These are phyloP conservation scores for Paramecium sonneborni DNA, from an alignment of 73 alveolate species.

Conservation along the genomic window DNA sequence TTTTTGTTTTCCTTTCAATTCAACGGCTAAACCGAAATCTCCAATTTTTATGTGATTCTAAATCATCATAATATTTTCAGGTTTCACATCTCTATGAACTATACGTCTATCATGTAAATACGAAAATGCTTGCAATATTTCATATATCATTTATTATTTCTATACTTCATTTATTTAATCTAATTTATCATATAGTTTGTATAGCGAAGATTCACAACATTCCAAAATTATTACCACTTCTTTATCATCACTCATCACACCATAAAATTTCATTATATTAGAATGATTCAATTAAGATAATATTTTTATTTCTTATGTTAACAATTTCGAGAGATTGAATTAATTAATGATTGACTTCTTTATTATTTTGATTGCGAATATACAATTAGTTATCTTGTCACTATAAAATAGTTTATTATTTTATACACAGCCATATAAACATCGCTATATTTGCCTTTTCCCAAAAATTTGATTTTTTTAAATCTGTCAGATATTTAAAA, in stretches of 20 bases:
- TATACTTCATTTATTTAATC: background rate
- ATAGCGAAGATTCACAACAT: constrained; percentile 47
- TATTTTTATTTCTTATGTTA: constrained; percentile 3
- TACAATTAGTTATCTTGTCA: background rate
- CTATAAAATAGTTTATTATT: background rate
- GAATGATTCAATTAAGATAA: background rate
- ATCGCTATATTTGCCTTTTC: constrained; percentile 51
- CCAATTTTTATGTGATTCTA: constrained; percentile 22
- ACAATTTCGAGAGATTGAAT: background rate
- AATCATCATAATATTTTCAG: constrained; percentile 53
- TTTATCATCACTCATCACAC: constrained; percentile 15
- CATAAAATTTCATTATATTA: background rate
- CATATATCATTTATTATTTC: background rate
- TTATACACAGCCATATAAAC: constrained; percentile 13
- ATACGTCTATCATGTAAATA: constrained; percentile 37
- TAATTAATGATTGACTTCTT: background rate
- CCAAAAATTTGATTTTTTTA: constrained; percentile 33
- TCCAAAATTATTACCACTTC: constrained; percentile 9
- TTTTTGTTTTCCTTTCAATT: background rate
- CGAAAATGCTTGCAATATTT: background rate
- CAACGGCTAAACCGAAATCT: constrained; percentile 22
- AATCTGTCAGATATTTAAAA: background rate
- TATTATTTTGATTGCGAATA: background rate
- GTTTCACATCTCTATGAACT: constrained; percentile 64
- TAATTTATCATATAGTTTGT: background rate